Base-by-base conservation (phyloP, 2,329 filamentous ascomycete genomes). In the Penicillium sp. region DNA sequence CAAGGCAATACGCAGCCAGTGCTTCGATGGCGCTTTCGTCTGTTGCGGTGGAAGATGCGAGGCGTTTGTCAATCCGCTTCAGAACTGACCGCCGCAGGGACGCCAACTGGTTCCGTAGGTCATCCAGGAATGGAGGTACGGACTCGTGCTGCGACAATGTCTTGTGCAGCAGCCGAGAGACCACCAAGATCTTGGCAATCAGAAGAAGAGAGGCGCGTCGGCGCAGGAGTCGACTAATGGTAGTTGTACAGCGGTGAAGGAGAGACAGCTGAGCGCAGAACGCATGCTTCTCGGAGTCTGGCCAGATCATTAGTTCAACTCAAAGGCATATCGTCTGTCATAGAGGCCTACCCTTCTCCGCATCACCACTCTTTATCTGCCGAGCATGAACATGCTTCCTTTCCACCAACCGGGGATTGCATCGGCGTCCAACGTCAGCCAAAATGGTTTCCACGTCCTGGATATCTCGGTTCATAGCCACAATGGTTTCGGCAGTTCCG, bases 401-500 rank as follows among this genome's bases (percentile, higher is more conserved):
- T 22, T 86, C 86, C 22, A 96, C 79, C 24, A 87, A 80, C 49
- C 82, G 78, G 36, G 90, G 83, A 48, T 92, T 92, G 74, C 93
- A 97, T 53, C 85, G 84, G 40, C 84, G 83, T 43, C 91, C 90
- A 77, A 96, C 88, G 55, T 81, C 81, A 14, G 83, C 83, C 48
- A 97, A 81, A 36, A 86, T 83, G 5, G 80, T 77, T 72, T 96
- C 91, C 14, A 91, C 88, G 11, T 80, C 77, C 57, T 87, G 83
- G 76, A 94, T 93, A 69, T 93, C 86, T 38, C 75, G 76, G 62
- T 91, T 89, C 91, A 97, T 96, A 57, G 87, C 83, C 51, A 97
- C 89, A 62, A 97, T 97, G n/a, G 87, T 87, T 75, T 97, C 92
- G 51, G 93, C 93, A 0, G 93, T 97, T 49, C 90, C 90, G 24